Evolutionary conservation across 345 rosid species (phyloP).

Genomic region (Pistacia vera): DNA sequence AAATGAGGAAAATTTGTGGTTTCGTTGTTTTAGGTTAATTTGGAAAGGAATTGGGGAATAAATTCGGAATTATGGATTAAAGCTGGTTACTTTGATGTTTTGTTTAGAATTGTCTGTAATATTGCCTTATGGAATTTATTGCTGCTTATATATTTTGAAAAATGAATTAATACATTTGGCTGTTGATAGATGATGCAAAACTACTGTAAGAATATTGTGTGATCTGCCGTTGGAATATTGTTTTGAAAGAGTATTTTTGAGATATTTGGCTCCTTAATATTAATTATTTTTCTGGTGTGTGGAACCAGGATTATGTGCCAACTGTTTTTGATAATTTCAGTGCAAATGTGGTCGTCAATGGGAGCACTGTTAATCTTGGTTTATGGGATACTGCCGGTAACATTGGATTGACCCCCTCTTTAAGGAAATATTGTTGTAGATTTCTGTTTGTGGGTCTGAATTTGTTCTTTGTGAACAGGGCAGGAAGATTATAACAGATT

Average conservation of each 20-base stretch:
- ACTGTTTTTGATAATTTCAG: slow-evolving; percentile 97
- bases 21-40: background rate
- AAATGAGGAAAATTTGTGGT: background rate
- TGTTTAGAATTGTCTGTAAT: background rate
- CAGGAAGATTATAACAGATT: slow-evolving; percentile 94
- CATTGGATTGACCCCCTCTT: slow-evolving; percentile 2
- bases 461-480: slow-evolving; percentile 42
- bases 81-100: background rate
- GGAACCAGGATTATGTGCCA: slow-evolving; percentile 85
- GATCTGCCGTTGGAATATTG: background rate
- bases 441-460: slow-evolving; percentile 12
- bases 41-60: background rate
- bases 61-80: background rate
- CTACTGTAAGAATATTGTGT: background rate
- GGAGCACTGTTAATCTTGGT: slow-evolving; percentile 84
- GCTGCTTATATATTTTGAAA: background rate
- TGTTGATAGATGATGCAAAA: background rate
- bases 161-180: background rate
- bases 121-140: background rate
- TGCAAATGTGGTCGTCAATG: slow-evolving; percentile 92
- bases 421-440: background rate
- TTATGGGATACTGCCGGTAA: slow-evolving; percentile 99
- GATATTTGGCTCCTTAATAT: background rate
- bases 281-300: slow-evolving; percentile 16
- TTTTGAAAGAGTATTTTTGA: background rate